Conservation (phyloP, 2,329 filamentous ascomycete genomes). For the Pezicula neosporulosa region DNA sequence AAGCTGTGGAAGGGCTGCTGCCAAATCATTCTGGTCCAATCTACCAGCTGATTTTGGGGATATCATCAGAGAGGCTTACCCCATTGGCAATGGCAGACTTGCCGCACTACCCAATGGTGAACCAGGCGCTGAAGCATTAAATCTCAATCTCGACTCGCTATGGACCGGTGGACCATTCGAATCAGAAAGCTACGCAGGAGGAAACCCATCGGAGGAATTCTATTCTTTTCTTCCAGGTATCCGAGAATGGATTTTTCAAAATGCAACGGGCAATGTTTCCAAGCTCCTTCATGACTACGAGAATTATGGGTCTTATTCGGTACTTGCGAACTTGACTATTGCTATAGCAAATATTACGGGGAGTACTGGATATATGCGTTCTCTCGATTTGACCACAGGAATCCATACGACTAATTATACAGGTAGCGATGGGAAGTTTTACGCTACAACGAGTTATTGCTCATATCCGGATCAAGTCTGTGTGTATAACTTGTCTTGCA, state of each 20-base stretch:
- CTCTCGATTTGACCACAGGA: constrained; percentile 40
- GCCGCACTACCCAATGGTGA: constrained; percentile 39
- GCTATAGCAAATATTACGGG: constrained; percentile 28
- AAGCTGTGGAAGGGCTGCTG: neutral
- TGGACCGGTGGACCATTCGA: constrained; percentile 50
- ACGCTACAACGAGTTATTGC: constrained; percentile 39
- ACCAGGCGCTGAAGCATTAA: constrained; percentile 38
- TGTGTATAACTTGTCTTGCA: constrained; percentile 22
- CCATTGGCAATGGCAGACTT: constrained; percentile 45
- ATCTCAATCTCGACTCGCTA: constrained; percentile 44
- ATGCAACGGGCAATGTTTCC: constrained; percentile 42
- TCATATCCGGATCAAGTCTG: constrained; percentile 37
- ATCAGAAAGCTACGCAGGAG: constrained; percentile 40
- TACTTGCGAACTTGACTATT: constrained; percentile 43
- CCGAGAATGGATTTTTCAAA: constrained; percentile 42
- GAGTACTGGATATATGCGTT: constrained; percentile 34
- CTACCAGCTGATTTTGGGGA: constrained; percentile 11
- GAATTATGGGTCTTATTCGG: constrained; percentile 43
- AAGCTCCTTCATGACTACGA: constrained; percentile 34
- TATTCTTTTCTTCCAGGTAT: constrained; percentile 36
- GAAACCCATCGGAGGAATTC: constrained; percentile 37
- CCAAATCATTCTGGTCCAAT: constrained; percentile 11
- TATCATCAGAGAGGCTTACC: constrained; percentile 36
- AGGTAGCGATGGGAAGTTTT: constrained; percentile 27
- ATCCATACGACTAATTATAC: constrained; percentile 33